A percentile compares a stretch with the other conserved stretches of the same genome.
These are phyloP conservation scores for Arxiozyma telluris DNA, from an alignment of 1,139 yeast genomes.

Conservation along the genomic window DNA sequence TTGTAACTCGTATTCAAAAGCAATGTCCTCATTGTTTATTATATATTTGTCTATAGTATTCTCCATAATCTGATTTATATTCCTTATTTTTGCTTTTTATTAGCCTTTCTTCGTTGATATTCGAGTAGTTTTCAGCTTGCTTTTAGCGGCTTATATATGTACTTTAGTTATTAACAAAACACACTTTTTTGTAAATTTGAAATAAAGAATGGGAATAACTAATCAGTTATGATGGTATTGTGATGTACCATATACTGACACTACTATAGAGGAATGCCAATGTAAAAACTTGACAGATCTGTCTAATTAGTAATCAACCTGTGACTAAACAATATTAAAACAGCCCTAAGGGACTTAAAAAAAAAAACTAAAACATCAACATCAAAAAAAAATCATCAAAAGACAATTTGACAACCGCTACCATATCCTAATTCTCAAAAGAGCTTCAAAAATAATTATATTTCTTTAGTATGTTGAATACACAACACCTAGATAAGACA, in stretches of 20 bases:
- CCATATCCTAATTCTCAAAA: background rate
- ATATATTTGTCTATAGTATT: slow-evolving; percentile 4
- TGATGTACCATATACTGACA: background rate
- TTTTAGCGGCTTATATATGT: too few species aligned
- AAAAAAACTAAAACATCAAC: background rate
- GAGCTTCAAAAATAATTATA: too few species aligned
- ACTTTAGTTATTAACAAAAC: background rate
- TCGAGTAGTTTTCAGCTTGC: too few species aligned
- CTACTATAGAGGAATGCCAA: too few species aligned
- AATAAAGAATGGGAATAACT: too few species aligned
- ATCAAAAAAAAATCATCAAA: background rate
- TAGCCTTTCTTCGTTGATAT: too few species aligned
- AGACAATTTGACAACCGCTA: background rate
- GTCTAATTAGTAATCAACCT: too few species aligned
- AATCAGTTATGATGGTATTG: background rate
- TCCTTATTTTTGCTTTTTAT: background rate
- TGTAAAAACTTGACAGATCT: background rate
- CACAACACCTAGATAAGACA: background rate
- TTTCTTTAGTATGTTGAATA: too few species aligned
- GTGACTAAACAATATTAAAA: too few species aligned
- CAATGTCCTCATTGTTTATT: slow-evolving; percentile 22
- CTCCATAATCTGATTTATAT: background rate
- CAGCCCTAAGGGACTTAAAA: background rate
- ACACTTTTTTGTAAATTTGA: background rate
- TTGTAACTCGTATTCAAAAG: slow-evolving; percentile 28